These are phyloP conservation scores for Tulasnella sp. DNA, from an alignment of 768 basidiomycete species.

Conservation along the genomic window DNA sequence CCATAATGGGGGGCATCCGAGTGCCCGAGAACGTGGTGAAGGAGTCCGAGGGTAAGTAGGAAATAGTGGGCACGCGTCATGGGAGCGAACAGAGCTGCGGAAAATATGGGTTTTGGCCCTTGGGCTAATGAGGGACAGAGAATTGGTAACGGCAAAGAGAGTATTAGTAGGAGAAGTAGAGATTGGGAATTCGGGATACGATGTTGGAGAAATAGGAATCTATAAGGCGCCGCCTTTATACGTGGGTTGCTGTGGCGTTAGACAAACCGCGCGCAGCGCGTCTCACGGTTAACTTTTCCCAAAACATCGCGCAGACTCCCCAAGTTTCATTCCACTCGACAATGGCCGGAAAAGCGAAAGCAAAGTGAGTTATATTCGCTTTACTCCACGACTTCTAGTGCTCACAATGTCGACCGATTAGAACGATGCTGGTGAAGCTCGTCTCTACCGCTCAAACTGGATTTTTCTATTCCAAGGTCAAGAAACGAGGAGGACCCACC, in stretches of 20 bases:
- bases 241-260: not conserved
- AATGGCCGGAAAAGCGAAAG: slow-evolving; percentile 4
- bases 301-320: not conserved
- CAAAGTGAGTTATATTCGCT: not conserved
- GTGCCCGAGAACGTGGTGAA: not conserved
- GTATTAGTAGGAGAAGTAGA: not conserved
- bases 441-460: slow-evolving; percentile 27
- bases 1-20: not conserved
- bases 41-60: not conserved
- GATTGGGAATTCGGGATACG: not conserved
- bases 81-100: not conserved
- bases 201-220: not conserved
- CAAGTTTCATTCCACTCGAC: not conserved
- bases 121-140: not conserved
- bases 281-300: not conserved
- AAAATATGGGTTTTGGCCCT: not conserved
- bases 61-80: not conserved
- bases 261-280: not conserved
- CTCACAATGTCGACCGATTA: not conserved
- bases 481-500: slow-evolving; percentile 20
- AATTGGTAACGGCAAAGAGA: not conserved
- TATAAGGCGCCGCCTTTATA: not conserved
- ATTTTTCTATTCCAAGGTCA: slow-evolving; percentile 25
- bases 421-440: slow-evolving; percentile 26
- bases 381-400: not conserved